A percentile compares a stretch with the other conserved stretches of the same genome.
phyloP scores from a whole-genome alignment of 2,329 filamentous ascomycete genomes.

The Clarireedia hainanense region DNA sequence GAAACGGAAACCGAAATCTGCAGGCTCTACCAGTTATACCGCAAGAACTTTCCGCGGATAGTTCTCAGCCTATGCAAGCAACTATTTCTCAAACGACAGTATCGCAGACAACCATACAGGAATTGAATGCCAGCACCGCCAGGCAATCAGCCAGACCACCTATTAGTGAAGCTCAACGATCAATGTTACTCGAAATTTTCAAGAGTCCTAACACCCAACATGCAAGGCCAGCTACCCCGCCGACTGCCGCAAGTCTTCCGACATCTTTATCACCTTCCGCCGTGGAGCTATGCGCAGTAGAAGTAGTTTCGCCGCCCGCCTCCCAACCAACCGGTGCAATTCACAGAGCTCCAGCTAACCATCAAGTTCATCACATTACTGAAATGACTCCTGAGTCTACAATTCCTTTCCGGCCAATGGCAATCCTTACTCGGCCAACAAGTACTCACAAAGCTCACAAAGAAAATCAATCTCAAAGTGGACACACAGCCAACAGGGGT shows the following conservation, averaged over 20 bases:
- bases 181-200: conserved; percentile 25
- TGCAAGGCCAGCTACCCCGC: conserved; percentile 10
- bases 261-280: conserved; percentile 23
- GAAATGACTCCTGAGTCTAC: conserved; percentile 23
- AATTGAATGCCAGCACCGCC: background rate
- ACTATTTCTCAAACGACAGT: conserved; percentile 1
- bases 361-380: background rate
- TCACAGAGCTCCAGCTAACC: conserved; percentile 9
- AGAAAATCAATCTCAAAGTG: too few relatives aligned
- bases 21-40: conserved; percentile 10
- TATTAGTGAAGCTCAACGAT: conserved; percentile 24
- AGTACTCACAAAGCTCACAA: conserved; percentile 12
- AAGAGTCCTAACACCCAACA: conserved; percentile 23
- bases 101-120: conserved; percentile 7
- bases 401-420: conserved; percentile 23
- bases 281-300: conserved; percentile 28
- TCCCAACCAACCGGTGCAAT: background rate
- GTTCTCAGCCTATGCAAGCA: conserved; percentile 6
- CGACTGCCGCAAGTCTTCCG: conserved; percentile 19
- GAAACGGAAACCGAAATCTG: conserved; percentile 11
- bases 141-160: conserved; percentile 16
- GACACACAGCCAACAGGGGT: too few relatives aligned
- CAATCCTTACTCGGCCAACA: conserved; percentile 24
- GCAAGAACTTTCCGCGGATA: conserved; percentile 26
- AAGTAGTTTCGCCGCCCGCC: conserved; percentile 18